A percentile compares a stretch with the other conserved stretches of the same genome.
These are phyloP conservation scores for Candida parachauliodes DNA, from an alignment of 805 yeast species.

Conservation along the genomic window DNA sequence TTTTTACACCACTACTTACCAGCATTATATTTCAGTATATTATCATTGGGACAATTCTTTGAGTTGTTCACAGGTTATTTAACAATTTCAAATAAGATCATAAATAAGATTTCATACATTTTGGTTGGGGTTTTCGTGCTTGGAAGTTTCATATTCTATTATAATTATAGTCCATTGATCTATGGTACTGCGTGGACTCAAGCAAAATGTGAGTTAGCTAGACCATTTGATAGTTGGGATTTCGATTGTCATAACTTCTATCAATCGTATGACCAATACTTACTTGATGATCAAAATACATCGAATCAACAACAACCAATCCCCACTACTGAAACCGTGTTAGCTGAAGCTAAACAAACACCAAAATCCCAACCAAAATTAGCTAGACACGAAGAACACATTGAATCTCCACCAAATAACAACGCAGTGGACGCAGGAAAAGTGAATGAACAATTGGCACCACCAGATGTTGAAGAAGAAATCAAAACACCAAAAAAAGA, in stretches of 20 bases:
- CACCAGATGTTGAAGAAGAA: conserved; percentile 9
- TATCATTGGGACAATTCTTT: conserved; percentile 68
- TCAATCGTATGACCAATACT: conserved; percentile 23
- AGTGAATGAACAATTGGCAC: conserved; percentile 7
- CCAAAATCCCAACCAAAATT: conserved; percentile 8
- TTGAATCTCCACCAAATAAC: conserved; percentile 3
- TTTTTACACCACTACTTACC: conserved; percentile 94
- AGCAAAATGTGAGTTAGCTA: conserved; percentile 57
- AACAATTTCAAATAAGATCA: conserved; percentile 34
- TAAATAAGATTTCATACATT: conserved; percentile 42
- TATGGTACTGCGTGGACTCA: conserved; percentile 82
- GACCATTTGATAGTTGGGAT: conserved; percentile 74
- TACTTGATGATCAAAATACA: conserved; percentile 12
- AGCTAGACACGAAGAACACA: conserved; percentile 6
- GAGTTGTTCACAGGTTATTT: conserved; percentile 47
- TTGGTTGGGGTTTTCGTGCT: conserved; percentile 47
- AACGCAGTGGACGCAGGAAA: neutral
- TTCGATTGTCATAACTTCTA: conserved; percentile 69
- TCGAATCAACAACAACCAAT: conserved; percentile 20
- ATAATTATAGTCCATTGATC: conserved; percentile 64
- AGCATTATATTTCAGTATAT: conserved; percentile 81
- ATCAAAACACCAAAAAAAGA: conserved; percentile 8
- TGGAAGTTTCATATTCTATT: conserved; percentile 52
- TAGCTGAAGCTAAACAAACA: conserved; percentile 10
- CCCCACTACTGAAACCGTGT: conserved; percentile 6